Base-by-base conservation (phyloP, 169 alveolate species). In the Plasmodium vinckei region DNA sequence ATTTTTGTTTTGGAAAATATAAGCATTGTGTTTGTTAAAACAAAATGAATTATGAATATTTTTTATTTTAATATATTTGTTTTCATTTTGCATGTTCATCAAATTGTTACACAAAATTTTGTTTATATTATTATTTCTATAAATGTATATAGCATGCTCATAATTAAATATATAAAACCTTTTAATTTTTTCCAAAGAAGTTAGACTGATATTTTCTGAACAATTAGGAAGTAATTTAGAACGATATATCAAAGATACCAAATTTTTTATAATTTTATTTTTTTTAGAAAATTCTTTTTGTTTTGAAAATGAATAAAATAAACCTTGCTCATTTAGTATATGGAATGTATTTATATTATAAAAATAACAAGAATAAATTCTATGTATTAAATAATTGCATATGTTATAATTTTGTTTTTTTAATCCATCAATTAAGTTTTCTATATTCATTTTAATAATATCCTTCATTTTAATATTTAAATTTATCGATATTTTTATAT, bases 381-480 rank as follows among this genome's bases (percentile, higher is more conserved):
- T 64, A 51, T 79, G 89, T 33, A 79, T 79, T 23, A 79, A 70
- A 10, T 65, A 21, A 57, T 79, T 79, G 17, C 89, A 64, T 39
- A 79, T 9, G 25, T 79, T 79, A n/a, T 27, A 65, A 44, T 79
- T 79, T 59, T 64, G 51, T 57, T 53, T 44, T 47, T 23, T 64
- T 27, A 79, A 51, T 9, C 23, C 17, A 21, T 79, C 25, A 23
- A 79, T 64, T 23, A 79, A 23, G 2, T 65, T 21, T 33, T 51
- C 3, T 65, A 79, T 51, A 23, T 79, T 44, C n/a, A 79, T 19
- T 60, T 79, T 79, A 6, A 79, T 64, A 21, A 79, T 70, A 5
- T 12, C 12, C 42, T 79, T 79, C 5, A 79, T 57, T 6, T 12
- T 1, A n/a, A 79, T 70, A 9, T 69, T 39, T 57, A 49, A 79